Evolutionary conservation across 2,329 filamentous ascomycete genomes (phyloP).

Genomic region (Dryadomyces quercus-mongolicae): DNA sequence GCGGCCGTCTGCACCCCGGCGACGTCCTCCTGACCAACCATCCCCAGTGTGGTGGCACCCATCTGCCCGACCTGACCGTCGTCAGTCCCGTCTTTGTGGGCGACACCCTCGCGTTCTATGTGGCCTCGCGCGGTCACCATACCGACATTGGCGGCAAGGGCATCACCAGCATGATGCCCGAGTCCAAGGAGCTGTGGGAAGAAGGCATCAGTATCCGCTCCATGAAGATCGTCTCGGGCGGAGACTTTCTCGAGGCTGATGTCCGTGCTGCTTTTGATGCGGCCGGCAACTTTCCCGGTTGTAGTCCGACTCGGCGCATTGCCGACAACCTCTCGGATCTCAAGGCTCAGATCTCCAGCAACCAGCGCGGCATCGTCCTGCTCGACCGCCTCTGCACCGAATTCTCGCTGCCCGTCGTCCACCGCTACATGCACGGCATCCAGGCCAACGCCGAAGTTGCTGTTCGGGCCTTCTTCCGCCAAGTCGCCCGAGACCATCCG

Average conservation of each 20-base stretch:
- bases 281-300: constrained; percentile 28
- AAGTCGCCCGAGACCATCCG: constrained; percentile 43
- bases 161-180: constrained; percentile 70
- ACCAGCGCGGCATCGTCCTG: background rate
- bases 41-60: constrained; percentile 71
- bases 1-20: constrained; percentile 59
- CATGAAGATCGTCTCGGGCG: constrained; percentile 61
- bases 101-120: constrained; percentile 66
- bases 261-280: constrained; percentile 32
- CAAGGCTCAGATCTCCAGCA: background rate
- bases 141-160: constrained; percentile 76
- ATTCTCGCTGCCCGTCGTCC: constrained; percentile 30
- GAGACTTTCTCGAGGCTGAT: constrained; percentile 64
- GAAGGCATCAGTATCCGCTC: constrained; percentile 54
- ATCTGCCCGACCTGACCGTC: constrained; percentile 72
- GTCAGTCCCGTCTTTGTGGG: constrained; percentile 65
- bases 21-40: constrained; percentile 78
- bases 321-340: constrained; percentile 62
- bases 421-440: constrained; percentile 63
- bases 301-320: constrained; percentile 56
- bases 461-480: constrained; percentile 58
- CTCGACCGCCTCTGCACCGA: constrained; percentile 50
- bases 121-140: constrained; percentile 68
- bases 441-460: constrained; percentile 63
- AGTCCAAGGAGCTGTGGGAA: constrained; percentile 52